phyloP scores from a whole-genome alignment of 1,284 basidiomycete genomes.

The Austroboletus olivaceoglutinosus region DNA sequence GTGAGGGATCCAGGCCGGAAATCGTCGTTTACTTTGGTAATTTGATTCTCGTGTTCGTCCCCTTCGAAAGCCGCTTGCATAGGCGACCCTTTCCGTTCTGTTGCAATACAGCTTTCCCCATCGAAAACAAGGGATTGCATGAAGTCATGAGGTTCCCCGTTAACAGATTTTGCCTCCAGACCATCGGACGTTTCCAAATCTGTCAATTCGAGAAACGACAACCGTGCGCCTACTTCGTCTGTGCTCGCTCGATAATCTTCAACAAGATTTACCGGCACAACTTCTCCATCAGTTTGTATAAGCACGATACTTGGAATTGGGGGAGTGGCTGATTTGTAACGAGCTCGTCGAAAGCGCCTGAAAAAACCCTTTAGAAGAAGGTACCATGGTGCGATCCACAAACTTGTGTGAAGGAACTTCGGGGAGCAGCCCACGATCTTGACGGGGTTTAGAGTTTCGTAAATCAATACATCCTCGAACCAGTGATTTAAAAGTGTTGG shows the following conservation, averaged over 20 bases:
- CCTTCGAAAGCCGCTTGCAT: neutral
- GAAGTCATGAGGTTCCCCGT: neutral
- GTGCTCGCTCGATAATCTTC: constrained; percentile 3
- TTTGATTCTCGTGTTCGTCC: neutral
- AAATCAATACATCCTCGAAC: constrained; percentile 18
- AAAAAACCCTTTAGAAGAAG: constrained; percentile 7
- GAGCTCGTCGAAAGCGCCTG: neutral
- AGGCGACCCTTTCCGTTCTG: neutral
- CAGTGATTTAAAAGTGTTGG: constrained; percentile 20
- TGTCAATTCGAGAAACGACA: neutral
- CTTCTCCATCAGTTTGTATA: constrained; percentile 13
- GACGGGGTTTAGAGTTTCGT: constrained; percentile 13
- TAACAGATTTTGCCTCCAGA: neutral
- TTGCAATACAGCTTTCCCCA: neutral
- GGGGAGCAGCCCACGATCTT: neutral
- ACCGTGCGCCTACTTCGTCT: neutral
- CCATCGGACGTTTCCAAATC: neutral
- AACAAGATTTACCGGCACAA: constrained; percentile 7
- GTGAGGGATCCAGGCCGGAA: neutral
- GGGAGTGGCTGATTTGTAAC: neutral
- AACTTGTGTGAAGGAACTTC: constrained; percentile 5
- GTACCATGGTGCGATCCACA: constrained; percentile 10
- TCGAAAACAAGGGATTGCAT: neutral
- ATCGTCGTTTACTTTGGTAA: neutral
- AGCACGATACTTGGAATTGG: constrained; percentile 18